Evolutionary conservation across 169 alveolate genomes (phyloP), one percentile per base, ranked within the genome.

Genomic region (Hepatocystis sp.): DNA sequence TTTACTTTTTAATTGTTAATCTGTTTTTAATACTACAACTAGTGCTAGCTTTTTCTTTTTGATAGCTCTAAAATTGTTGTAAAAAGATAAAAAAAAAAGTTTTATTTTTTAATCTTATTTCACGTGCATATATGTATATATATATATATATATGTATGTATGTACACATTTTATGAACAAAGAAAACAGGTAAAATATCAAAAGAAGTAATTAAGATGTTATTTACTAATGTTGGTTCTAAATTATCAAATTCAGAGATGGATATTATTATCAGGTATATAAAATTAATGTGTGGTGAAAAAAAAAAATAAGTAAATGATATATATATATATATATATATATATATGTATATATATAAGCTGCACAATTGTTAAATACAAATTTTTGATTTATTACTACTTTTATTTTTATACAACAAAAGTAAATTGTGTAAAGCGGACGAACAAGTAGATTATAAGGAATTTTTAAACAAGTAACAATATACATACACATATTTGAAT

Each of bases 121-220:
- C 39, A 8, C 52, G 8, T n/a, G 11, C n/a, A n/a, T 44, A 13
- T 60, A 44, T n/a, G 68, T 32, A 10, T 25, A 46, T 49, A 17
- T 63, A 4, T 11, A 34, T 5, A 66, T 32, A 27, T 27, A 2
- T 21, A 42, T 67, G 27, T 27, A 5, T 53, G n/a, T 21, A 23
- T 53, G 34, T 53, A 30, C 1, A 32, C 36, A 52, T 7, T 51
- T n/a, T 13, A 21, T 15, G 47, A 32, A 0, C 8, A 58, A 40
- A 71, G 86, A 56, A 39, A 71, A 56, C 86, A 39, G 86, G 86
- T 15, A 71, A 71, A 46, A 58, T 71, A 36, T 56, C 86, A 28
- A 71, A 58, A 30, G 63, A 71, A 13, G 47, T 39, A 32, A 21
- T 71, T 27, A 71, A 71, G 53, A 11, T 34, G 2, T 39, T 71